These are phyloP conservation scores for Hemerocallis citrina DNA, from an alignment of 106 monocot genomes.

Conservation along the genomic window DNA sequence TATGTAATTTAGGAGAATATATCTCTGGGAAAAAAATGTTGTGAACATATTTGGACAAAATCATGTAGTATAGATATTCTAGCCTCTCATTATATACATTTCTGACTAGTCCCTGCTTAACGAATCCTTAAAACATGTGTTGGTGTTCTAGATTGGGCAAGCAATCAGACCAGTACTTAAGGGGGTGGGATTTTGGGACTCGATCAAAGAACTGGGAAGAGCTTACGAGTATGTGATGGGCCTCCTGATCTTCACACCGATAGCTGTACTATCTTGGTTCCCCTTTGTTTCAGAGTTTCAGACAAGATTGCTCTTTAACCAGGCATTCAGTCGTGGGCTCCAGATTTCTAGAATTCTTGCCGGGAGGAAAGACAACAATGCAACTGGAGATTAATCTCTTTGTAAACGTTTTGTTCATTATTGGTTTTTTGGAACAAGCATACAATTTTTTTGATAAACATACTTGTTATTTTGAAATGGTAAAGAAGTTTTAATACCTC, in stretches of 20 bases:
- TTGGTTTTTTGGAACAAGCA: too few relatives aligned
- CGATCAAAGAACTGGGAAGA: conserved; percentile 82
- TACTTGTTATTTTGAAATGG: too few relatives aligned
- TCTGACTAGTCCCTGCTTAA: too few relatives aligned
- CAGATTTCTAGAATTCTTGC: conserved; percentile 92
- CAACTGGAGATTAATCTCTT: not conserved
- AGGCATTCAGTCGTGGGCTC: conserved; percentile 88
- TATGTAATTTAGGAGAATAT: too few relatives aligned
- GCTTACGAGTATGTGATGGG: conserved; percentile 92
- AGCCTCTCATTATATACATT: too few relatives aligned
- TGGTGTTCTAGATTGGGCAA: conserved; percentile 57
- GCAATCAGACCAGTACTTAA: conserved; percentile 34
- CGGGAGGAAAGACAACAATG: conserved; percentile 45
- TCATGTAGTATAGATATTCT: too few relatives aligned
- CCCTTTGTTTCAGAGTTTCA: conserved; percentile 96
- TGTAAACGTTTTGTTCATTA: too few relatives aligned
- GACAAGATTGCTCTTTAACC: conserved; percentile 87
- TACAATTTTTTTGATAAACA: too few relatives aligned
- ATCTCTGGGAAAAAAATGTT: too few relatives aligned
- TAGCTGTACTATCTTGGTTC: conserved; percentile 83
- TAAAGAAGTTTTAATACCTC: too few relatives aligned
- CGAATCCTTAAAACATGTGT: not conserved
- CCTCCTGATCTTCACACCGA: conserved; percentile 55
- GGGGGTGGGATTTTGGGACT: conserved; percentile 67
- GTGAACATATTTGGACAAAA: too few relatives aligned